Base-by-base conservation (phyloP, 177 flowering plant genomes). In the Vitis hybrid region DNA sequence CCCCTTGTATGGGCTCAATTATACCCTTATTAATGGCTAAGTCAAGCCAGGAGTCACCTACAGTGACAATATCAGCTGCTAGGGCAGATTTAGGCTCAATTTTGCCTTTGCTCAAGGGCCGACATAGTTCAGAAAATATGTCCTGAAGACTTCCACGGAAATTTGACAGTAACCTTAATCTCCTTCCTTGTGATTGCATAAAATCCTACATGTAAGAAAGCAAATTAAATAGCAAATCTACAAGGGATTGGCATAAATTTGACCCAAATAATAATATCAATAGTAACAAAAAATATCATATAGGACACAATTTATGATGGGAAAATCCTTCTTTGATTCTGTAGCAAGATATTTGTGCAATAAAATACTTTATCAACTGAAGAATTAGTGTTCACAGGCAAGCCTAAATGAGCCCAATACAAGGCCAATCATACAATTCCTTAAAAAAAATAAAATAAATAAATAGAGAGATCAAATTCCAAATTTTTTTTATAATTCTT, bases 21-120 rank as follows among this genome's bases (percentile, higher is more conserved):
- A 93, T 31, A 24, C 81, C 83, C 64, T 84, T 75, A 3, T 76
- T 80, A 71, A 95, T 88, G 19, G 91, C 91, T 71, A 79, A 75
- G 75, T 70, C 82, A 19, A 95, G 89, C 98, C 99, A 95, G 2
- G 99, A 89, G 69, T 95, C 97, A 66, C 97, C 99, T 74, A 95
- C 65, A 19, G 88, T 82, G 18, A 95, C 82, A 70, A 89, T 65
- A 85, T 95, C 99, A 82, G 98, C 97, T 28, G 94, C 82, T 77
- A 82, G 68, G 59, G 87, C 78, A 50, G 97, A 88, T 73, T 78
- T 80, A 18, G 82, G 80, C 65, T 71, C 77, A 72, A 86, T 59
- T 15, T 69, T 82, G 12, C 79, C 81, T 73, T 80, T 81, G 15
- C 52, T 73, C 14, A 74, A 68, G 61, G 89, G 68, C 52, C 47